phyloP scores from a whole-genome alignment of 768 basidiomycete species.

The Hysterangium stoloniferum region DNA sequence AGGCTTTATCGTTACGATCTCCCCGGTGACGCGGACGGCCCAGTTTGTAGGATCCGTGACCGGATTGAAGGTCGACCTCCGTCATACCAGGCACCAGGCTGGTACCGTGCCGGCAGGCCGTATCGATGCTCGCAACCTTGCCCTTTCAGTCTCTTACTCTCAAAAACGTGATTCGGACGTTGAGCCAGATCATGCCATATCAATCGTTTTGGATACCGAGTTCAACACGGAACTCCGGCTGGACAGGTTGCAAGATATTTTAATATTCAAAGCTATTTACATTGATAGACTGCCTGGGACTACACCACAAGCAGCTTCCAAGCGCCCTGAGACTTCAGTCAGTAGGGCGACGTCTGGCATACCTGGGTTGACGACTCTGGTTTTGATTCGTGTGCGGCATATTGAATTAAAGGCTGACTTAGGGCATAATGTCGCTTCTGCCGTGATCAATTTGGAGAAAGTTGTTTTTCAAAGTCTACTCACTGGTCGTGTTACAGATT shows the following conservation, averaged over 20 bases:
- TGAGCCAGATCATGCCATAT: conserved; percentile 45
- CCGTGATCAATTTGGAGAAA: conserved; percentile 57
- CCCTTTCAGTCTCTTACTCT: conserved; percentile 67
- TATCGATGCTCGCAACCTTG: conserved; percentile 74
- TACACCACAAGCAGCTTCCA: conserved; percentile 1
- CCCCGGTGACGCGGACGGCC: conserved; percentile 63
- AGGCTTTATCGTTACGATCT: conserved; percentile 74
- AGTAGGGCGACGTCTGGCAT: conserved; percentile 11
- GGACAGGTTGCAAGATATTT: conserved; percentile 81
- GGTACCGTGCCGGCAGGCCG: conserved; percentile 76
- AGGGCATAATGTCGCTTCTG: conserved; percentile 73
- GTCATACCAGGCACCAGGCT: conserved; percentile 36
- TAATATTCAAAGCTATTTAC: conserved; percentile 96
- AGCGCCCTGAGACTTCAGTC: neutral
- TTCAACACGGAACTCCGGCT: conserved; percentile 73
- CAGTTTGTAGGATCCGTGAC: conserved; percentile 74
- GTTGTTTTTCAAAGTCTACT: conserved; percentile 60
- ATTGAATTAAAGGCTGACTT: conserved; percentile 75
- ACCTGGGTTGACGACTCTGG: conserved; percentile 48
- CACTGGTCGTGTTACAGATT: conserved; percentile 50
- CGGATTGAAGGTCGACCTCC: conserved; percentile 72
- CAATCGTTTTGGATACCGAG: conserved; percentile 78
- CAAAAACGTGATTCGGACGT: conserved; percentile 35
- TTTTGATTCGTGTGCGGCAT: conserved; percentile 65
- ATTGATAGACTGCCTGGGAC: conserved; percentile 67